phyloP scores from a whole-genome alignment of 2,329 filamentous ascomycete genomes.

The Microcyclosporella mali region DNA sequence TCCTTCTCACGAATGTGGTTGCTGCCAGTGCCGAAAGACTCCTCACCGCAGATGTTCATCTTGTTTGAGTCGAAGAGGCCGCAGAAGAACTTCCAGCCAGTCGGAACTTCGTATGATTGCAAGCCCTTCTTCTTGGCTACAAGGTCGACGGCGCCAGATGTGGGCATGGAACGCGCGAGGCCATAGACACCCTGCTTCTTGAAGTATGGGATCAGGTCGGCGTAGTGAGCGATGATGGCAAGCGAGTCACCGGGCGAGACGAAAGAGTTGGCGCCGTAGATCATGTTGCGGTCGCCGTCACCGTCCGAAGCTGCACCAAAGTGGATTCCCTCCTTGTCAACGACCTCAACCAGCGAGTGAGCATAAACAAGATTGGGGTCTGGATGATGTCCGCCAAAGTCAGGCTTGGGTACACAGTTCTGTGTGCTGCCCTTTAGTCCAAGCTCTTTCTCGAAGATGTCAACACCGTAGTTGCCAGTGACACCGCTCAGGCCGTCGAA shows the following conservation, averaged over 20 bases:
- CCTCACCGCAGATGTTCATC: constrained; percentile 96
- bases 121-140: constrained; percentile 93
- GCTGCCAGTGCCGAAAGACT: constrained; percentile 95
- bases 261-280: constrained; percentile 93
- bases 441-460: constrained; percentile 91
- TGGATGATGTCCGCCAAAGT: constrained; percentile 95
- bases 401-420: constrained; percentile 85
- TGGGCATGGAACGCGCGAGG: constrained; percentile 95
- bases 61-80: constrained; percentile 90
- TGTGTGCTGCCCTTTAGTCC: constrained; percentile 76
- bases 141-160: constrained; percentile 87
- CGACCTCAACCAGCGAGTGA: constrained; percentile 85
- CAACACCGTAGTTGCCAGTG: constrained; percentile 88
- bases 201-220: constrained; percentile 96
- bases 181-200: constrained; percentile 94
- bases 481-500: constrained; percentile 94
- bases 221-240: constrained; percentile 96
- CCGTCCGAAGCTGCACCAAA: constrained; percentile 96
- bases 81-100: constrained; percentile 99
- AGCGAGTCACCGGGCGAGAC: constrained; percentile 96
- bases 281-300: constrained; percentile 99
- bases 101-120: constrained; percentile 91
- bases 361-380: constrained; percentile 98
- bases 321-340: constrained; percentile 85
- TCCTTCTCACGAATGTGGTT: constrained; percentile 99